Evolutionary conservation across 2,329 filamentous ascomycete genomes (phyloP).

Genomic region (Pseudogymnoascus verrucosus): DNA sequence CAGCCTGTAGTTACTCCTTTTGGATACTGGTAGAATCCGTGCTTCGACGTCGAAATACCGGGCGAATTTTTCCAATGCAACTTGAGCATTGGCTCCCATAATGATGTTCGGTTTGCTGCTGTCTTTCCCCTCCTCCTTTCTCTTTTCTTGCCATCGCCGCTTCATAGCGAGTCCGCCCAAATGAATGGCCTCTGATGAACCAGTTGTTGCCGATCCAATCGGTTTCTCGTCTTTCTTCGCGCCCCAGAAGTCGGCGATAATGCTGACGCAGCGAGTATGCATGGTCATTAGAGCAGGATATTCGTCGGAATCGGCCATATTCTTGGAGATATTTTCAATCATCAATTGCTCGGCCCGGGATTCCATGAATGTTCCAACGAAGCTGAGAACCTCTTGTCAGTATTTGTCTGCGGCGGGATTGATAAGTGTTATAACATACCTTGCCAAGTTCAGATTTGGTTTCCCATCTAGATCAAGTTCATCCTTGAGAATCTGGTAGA

Average conservation of each 20-base stretch:
- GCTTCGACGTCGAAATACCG: conserved; percentile 68
- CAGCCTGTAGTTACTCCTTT: conserved; percentile 51
- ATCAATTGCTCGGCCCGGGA: conserved; percentile 56
- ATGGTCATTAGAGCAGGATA: conserved; percentile 40
- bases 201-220: conserved; percentile 62
- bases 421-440: conserved; percentile 23
- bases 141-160: conserved; percentile 61
- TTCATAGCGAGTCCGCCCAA: conserved; percentile 68
- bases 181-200: conserved; percentile 64
- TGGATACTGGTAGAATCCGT: conserved; percentile 53
- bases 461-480: conserved; percentile 57
- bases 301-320: conserved; percentile 63
- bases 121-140: conserved; percentile 52
- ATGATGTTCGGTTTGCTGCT: conserved; percentile 60
- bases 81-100: conserved; percentile 67
- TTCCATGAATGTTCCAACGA: conserved; percentile 67
- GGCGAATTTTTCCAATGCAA: conserved; percentile 65
- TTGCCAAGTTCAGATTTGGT: conserved; percentile 60
- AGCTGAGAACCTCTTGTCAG: conserved; percentile 34
- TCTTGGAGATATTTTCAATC: conserved; percentile 61
- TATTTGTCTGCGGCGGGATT: not conserved
- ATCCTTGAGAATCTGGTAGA: conserved; percentile 57
- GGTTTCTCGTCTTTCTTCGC: conserved; percentile 53
- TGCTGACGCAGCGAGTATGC: conserved; percentile 60
- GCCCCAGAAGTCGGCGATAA: conserved; percentile 60